A percentile compares a stretch with the other conserved stretches of the same genome.
These are phyloP conservation scores for Oryza punctata DNA, from an alignment of 176 grass and related monocot genomes.

Conservation along the genomic window DNA sequence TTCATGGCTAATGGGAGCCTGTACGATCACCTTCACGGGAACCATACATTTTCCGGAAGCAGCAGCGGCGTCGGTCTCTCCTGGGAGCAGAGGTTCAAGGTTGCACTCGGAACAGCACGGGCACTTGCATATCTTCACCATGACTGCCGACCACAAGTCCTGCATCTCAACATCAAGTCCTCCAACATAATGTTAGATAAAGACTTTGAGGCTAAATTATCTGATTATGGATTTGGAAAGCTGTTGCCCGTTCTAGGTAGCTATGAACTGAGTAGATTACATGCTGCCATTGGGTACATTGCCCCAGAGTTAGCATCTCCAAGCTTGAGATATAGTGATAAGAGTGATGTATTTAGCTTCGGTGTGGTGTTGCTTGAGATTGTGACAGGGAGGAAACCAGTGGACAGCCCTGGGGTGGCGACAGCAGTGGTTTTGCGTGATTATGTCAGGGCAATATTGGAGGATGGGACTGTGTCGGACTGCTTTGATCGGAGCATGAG, in stretches of 20 bases:
- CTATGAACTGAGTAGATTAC: slow-evolving; percentile 79
- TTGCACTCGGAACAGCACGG: slow-evolving; percentile 68
- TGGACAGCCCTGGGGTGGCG: slow-evolving; percentile 59
- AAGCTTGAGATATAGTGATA: slow-evolving; percentile 80
- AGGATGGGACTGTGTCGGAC: slow-evolving; percentile 66
- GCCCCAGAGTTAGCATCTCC: slow-evolving; percentile 85
- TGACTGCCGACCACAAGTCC: slow-evolving; percentile 83
- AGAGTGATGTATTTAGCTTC: slow-evolving; percentile 98
- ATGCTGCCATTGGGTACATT: slow-evolving; percentile 75
- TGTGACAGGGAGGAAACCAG: slow-evolving; percentile 85
- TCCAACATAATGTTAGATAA: slow-evolving; percentile 89
- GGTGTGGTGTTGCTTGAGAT: slow-evolving; percentile 93
- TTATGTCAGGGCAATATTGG: slow-evolving; percentile 81
- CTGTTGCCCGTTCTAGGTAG: slow-evolving; percentile 81
- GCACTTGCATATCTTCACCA: slow-evolving; percentile 95
- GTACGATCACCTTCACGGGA: slow-evolving; percentile 80
- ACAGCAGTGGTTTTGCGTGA: slow-evolving; percentile 61
- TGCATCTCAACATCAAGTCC: slow-evolving; percentile 98
- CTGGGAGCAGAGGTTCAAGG: slow-evolving; percentile 80
- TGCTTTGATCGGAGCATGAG: slow-evolving; percentile 83
- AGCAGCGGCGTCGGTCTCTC: slow-evolving; percentile 56
- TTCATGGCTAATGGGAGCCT: slow-evolving; percentile 73
- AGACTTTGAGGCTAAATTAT: slow-evolving; percentile 81
- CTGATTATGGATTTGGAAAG: slow-evolving; percentile 91
- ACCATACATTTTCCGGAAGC: slow-evolving; percentile 40